Base-by-base conservation (phyloP, 352 stramenopile species). In the Phytophthora colocasiae region DNA sequence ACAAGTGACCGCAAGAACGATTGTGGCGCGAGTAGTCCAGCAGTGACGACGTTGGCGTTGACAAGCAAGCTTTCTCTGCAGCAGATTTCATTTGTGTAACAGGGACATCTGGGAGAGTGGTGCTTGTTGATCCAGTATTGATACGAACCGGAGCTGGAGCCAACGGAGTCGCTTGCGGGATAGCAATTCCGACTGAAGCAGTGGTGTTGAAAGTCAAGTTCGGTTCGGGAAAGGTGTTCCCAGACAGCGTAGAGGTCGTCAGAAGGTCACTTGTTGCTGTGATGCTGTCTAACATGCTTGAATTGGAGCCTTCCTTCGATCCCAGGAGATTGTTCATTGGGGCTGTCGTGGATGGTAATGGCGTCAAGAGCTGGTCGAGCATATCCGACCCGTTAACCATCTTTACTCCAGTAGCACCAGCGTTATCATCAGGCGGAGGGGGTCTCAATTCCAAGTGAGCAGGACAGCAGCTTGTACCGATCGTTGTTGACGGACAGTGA, bases 1-100 rank as follows among this genome's bases (percentile, higher is more conserved):
- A 86, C 54, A 93, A 70, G 44, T 93, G 85, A 6, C 85, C 83
- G 59, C 85, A 93, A 3, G 76, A 80, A 6, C 76, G 78, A 55
- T 80, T 91, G 61, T 93, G 85, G 0, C 73, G 69, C 17, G 80
- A 71, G 49, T 93, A 89, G 61, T 82, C 73, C 40, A 89, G 63
- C 48, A 86, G 58, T 39, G 78, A 77, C 3, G 69, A 63, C 29
- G 51, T 62, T 15, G 65, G 65, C 7, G 55, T 71, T 15, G 70
- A 52, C 50, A 78, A 47, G 11, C 70, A 78, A 46, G 44, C 58
- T 36, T 70, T 77, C 15, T 74, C 69, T 17, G 27, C 22, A 40
- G 38, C 31, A 47, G 31, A 14, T 48, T 72, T 75, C 26, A 51
- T 69, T 19, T 69, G 69, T n/a, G 45, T 57, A 19, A 69, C 36